phyloP scores from a whole-genome alignment of 306 rosid genomes.

The Arachis hypogaea region DNA sequence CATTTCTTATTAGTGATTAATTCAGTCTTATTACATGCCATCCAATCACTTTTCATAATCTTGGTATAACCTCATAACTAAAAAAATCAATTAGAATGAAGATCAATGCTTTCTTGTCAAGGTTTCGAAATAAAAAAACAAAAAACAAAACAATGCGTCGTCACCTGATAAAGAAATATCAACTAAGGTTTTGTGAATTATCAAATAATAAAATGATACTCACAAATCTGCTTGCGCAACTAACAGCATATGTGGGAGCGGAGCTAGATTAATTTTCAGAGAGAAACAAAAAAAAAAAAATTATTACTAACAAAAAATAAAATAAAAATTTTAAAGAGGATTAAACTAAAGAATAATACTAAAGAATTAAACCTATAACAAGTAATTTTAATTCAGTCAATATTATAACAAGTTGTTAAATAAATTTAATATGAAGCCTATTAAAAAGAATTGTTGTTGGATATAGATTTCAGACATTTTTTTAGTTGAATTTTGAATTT shows the following conservation, averaged over 20 bases:
- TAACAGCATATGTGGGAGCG: background rate
- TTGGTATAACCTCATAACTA: background rate
- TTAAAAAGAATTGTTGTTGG: no score
- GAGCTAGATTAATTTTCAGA: no score
- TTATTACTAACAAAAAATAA: no score
- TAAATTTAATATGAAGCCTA: no score
- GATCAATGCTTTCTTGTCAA: constrained; percentile 16
- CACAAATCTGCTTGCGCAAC: constrained; percentile 10
- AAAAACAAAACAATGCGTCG: background rate
- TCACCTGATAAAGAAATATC: constrained; percentile 13
- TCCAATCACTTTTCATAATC: constrained; percentile 5
- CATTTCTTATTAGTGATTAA: background rate
- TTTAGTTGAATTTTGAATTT: no score
- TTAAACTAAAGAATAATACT: no score
- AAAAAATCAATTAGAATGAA: background rate
- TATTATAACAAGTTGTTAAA: no score
- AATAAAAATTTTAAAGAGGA: no score
- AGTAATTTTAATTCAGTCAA: no score
- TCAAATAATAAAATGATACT: constrained; percentile 2
- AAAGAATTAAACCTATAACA: no score
- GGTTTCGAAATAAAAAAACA: background rate
- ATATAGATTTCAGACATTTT: no score
- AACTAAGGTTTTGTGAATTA: constrained; percentile 20
- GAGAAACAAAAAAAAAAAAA: no score
- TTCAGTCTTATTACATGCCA: constrained; percentile 13